Evolutionary conservation across 2,329 filamentous ascomycete species (phyloP).

Genomic region (Leptographium procerum): DNA sequence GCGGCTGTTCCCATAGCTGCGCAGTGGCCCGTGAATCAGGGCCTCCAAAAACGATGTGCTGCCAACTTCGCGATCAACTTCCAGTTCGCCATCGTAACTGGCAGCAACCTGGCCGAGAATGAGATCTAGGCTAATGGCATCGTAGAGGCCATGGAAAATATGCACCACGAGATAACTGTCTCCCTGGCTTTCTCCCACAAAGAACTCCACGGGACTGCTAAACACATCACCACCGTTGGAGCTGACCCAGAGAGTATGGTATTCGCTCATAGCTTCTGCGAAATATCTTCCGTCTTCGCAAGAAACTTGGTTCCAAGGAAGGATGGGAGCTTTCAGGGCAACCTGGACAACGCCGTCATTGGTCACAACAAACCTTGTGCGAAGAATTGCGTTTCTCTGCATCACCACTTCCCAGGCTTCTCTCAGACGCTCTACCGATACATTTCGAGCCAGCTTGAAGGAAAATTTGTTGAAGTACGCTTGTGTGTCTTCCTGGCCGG

Average conservation of each 20-base stretch:
- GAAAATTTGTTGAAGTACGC: conserved; percentile 71
- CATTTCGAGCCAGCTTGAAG: conserved; percentile 39
- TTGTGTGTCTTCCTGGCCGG: conserved; percentile 28
- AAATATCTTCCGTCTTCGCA: conserved; percentile 19
- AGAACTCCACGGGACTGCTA: conserved; percentile 39
- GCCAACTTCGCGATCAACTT: conserved; percentile 12
- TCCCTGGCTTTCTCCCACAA: conserved; percentile 21
- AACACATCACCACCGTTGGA: conserved; percentile 36
- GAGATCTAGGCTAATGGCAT: conserved; percentile 65
- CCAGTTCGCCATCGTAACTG: conserved; percentile 30
- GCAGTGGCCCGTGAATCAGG: conserved; percentile 58
- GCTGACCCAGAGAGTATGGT: conserved; percentile 39
- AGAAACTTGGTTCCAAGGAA: conserved; percentile 32
- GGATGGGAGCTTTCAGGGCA: conserved; percentile 33
- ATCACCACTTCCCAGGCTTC: conserved; percentile 47
- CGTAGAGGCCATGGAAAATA: conserved; percentile 80
- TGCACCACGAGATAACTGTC: conserved; percentile 43
- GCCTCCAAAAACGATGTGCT: conserved; percentile 53
- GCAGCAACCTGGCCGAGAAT: conserved; percentile 49
- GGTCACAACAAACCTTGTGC: conserved; percentile 62
- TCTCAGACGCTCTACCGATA: conserved; percentile 34
- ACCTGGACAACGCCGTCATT: conserved; percentile 68
- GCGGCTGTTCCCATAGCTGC: conserved; percentile 26
- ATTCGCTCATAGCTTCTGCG: conserved; percentile 21
- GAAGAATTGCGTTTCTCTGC: conserved; percentile 48